phyloP scores from a whole-genome alignment of 2,329 filamentous ascomycete genomes.

The Hymenoscyphus linearis region DNA sequence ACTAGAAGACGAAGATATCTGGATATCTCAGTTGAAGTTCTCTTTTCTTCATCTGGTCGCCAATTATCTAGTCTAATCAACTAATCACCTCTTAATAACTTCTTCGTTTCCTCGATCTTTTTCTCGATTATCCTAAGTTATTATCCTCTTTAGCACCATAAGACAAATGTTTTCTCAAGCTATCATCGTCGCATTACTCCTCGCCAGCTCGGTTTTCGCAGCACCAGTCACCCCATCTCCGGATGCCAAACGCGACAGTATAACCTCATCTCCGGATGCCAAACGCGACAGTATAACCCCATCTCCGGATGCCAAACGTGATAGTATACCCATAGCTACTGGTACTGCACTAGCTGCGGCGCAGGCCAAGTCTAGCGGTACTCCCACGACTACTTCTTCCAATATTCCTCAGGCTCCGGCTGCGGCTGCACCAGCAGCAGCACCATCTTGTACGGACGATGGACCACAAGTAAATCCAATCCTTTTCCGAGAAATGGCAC shows the following conservation, averaged over 20 bases:
- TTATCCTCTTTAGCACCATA: neutral
- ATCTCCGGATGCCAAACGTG: neutral
- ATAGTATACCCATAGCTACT: neutral
- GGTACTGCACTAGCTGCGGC: too few relatives aligned
- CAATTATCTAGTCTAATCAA: neutral
- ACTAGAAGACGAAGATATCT: neutral
- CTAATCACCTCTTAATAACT: neutral
- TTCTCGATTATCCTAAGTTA: neutral
- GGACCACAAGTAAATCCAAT: neutral
- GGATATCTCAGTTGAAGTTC: neutral
- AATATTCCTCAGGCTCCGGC: neutral
- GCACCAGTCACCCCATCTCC: neutral
- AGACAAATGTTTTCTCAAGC: neutral
- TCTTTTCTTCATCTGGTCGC: neutral
- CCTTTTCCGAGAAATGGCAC: slow-evolving; percentile 17
- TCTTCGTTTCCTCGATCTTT: neutral
- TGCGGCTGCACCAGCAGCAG: too few relatives aligned
- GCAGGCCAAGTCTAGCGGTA: neutral
- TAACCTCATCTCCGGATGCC: neutral
- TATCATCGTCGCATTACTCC: neutral
- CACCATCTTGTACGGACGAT: neutral
- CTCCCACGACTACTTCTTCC: neutral
- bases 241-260: neutral
- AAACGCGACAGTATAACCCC: too few relatives aligned
- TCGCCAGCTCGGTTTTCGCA: neutral